Base-by-base conservation (phyloP, 495 filamentous ascomycete genomes). In the Penicillium salamii region DNA sequence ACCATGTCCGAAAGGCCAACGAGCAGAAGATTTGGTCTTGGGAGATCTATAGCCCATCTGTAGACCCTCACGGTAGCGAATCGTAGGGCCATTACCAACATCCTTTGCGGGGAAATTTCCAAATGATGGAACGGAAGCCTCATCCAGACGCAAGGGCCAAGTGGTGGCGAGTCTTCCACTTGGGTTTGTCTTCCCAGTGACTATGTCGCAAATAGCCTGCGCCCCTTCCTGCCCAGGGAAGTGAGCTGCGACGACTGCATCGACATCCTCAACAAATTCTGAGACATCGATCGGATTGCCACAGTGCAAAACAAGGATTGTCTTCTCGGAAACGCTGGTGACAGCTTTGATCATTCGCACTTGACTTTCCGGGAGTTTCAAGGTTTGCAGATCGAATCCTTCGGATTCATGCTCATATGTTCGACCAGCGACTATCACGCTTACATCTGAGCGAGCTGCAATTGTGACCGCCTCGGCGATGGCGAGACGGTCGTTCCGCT, bases 221-320 rank as follows among this genome's bases (percentile, higher is more conserved):
- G 75, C 74, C 21, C 75, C 74, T 28, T 71, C 53, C 45, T 76
- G 69, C 12, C 72, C 72, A 0, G 68, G 68, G 40, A 73, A 76
- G 40, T 65, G 68, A 1, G 70, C 61, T 19, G 54, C 63, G 4
- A 76, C 13, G 7, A 72, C 67, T 2, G 68, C 65, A 2, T 62
- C 65, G 18, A 66, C 63, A 12, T 66, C 52, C 3, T 58, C 59
- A 21, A 73, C 72, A 42, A 65, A 65, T 7, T 66, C 57, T 13
- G 61, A 67, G 35, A 74, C 67, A 4, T 62, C 68, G 33, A 76
- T 70, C 0, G 73, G 70, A 14, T 70, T 61, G 1, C 71, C 70
- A 18, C 72, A 67, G 34, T 73, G 61, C 3, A 74, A 59, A 4
- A 76, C 60, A 12, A 76, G 54, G n/a, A 76, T 52, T 1, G 71